Evolutionary conservation across 208 protist species (phyloP).

Genomic region (Leishmania martiniquensis): DNA sequence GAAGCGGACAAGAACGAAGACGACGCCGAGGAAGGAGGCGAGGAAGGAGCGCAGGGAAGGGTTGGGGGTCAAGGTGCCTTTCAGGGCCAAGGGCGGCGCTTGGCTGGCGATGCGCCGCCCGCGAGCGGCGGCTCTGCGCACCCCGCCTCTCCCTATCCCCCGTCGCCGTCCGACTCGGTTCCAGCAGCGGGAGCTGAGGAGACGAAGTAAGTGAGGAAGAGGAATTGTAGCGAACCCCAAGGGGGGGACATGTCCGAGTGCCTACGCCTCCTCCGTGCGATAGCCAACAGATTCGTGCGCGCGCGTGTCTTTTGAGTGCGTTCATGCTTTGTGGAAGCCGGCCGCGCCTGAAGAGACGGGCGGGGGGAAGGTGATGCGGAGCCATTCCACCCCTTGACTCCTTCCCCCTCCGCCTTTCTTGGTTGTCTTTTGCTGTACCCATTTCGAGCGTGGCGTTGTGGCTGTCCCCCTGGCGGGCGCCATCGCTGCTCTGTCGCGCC

Average conservation of each 20-base stretch:
- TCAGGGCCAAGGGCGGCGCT: constrained; percentile 26
- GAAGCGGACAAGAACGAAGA: constrained; percentile 4
- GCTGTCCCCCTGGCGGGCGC: not conserved
- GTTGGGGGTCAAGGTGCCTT: constrained; percentile 7
- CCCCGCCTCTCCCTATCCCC: constrained; percentile 1
- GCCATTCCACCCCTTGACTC: constrained; percentile 1
- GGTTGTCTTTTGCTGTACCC: not conserved
- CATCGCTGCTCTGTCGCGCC: constrained; percentile 8
- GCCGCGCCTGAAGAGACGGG: not conserved
- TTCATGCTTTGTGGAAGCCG: not conserved
- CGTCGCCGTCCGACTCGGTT: not conserved
- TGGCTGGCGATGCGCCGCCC: constrained; percentile 14
- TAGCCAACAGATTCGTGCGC: not conserved
- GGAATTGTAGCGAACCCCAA: not conserved
- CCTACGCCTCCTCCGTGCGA: not conserved
- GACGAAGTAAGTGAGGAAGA: not conserved
- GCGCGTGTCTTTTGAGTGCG: not conserved
- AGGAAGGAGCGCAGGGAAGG: constrained; percentile 3
- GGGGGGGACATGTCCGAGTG: not conserved
- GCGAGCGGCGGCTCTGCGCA: not conserved
- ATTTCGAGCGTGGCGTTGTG: not conserved
- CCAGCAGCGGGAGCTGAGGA: not conserved
- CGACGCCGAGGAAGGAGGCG: constrained; percentile 1
- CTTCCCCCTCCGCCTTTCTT: not conserved
- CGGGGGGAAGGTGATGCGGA: not conserved